Evolutionary conservation across 352 stramenopile species (phyloP).

Genomic region (Phytophthora melonis): DNA sequence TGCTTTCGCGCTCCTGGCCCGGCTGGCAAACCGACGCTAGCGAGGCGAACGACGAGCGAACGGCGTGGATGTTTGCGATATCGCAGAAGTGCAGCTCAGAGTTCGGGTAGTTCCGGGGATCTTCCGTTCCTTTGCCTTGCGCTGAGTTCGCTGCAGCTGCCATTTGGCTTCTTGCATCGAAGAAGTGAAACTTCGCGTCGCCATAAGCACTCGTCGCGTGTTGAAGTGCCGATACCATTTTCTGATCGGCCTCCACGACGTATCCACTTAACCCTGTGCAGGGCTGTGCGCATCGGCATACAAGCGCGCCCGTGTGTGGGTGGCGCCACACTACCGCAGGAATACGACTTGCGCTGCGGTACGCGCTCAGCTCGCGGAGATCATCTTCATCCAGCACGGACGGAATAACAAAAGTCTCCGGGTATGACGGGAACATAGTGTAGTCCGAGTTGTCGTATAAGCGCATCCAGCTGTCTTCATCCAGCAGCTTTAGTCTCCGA

Average conservation of each 20-base stretch:
- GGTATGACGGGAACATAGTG: conserved; percentile 95
- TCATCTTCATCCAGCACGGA: conserved; percentile 93
- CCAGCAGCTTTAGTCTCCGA: conserved; percentile 77
- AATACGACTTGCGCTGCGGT: conserved; percentile 95
- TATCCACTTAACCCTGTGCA: conserved; percentile 87
- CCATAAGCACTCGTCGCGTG: conserved; percentile 66
- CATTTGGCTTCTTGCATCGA: conserved; percentile 87
- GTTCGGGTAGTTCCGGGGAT: conserved; percentile 96
- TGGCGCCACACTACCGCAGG: conserved; percentile 94
- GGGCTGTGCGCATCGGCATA: conserved; percentile 89
- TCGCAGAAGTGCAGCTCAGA: conserved; percentile 98
- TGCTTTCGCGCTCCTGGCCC: conserved; percentile 75
- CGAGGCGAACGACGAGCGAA: conserved; percentile 91
- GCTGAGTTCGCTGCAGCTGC: conserved; percentile 85
- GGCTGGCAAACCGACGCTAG: conserved; percentile 83
- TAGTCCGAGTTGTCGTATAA: conserved; percentile 91
- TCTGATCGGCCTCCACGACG: conserved; percentile 81
- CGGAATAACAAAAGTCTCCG: conserved; percentile 93
- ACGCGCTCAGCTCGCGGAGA: conserved; percentile 86
- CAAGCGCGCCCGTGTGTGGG: conserved; percentile 89
- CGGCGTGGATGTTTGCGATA: conserved; percentile 99
- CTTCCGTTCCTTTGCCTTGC: conserved; percentile 90
- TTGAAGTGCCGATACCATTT: conserved; percentile 81
- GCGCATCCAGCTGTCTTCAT: conserved; percentile 84
- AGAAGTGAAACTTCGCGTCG: conserved; percentile 87